These are phyloP conservation scores for Mikania micrantha DNA, from an alignment of 129 eudicot genomes.

Conservation along the genomic window DNA sequence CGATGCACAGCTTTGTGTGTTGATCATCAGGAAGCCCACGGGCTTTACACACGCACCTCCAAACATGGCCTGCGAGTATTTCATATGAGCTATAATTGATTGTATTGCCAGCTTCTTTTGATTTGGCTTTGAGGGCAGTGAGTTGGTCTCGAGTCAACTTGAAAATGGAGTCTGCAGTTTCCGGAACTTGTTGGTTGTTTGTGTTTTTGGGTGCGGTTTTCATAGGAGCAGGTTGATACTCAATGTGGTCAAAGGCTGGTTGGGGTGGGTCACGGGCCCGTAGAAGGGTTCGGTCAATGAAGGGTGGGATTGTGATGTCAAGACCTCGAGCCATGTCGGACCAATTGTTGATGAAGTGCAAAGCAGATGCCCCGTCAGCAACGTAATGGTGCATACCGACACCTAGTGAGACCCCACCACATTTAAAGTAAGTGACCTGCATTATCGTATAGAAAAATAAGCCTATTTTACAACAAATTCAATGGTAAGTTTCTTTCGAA, in stretches of 20 bases:
- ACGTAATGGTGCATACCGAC: conserved; percentile 94
- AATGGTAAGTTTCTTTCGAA: too few species aligned
- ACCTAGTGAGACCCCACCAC: conserved; percentile 87
- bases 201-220: conserved; percentile 17
- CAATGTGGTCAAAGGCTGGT: too few species aligned
- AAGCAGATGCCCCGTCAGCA: conserved; percentile 83
- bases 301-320: too few species aligned
- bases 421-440: conserved; percentile 69
- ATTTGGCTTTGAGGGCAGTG: conserved; percentile 60
- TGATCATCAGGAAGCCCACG: conserved; percentile 72
- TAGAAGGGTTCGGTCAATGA: too few species aligned
- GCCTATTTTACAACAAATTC: too few species aligned
- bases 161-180: conserved; percentile 49
- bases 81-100: conserved; percentile 66
- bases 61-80: conserved; percentile 77
- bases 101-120: conserved; percentile 56
- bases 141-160: too few species aligned
- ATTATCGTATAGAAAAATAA: too few species aligned
- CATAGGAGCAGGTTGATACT: conserved; percentile 75
- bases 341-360: conserved; percentile 87
- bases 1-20: conserved; percentile 68
- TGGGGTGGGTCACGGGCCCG: too few species aligned
- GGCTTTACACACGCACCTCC: conserved; percentile 73
- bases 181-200: conserved; percentile 22
- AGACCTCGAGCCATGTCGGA: too few species aligned